Base-by-base conservation (phyloP, 2,329 filamentous ascomycete species). In the Colletotrichum musae region DNA sequence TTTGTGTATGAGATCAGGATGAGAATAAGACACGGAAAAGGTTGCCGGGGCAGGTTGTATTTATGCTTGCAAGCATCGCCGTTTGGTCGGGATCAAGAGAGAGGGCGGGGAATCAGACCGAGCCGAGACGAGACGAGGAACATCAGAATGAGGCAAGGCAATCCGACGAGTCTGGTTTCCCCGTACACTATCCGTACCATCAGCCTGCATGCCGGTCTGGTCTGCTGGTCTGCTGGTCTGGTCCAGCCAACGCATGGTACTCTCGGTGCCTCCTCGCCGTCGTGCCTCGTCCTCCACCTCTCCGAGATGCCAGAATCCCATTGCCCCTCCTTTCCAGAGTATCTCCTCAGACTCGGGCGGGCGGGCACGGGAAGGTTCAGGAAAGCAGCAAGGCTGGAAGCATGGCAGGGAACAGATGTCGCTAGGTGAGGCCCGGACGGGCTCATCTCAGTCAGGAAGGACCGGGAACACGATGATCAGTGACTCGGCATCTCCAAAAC, bases 301-400 rank as follows among this genome's bases (percentile, higher is more conserved):
- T 50, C 70, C 70, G 70, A 71, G 58, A 67, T 67, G 48, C 70
- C 61, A 59, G 18, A 52, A 39, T 59, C 36, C 57, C 63, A 58
- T 52, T 28, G 64, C 64, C 68, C 68, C 68, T 68, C 64, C 64
- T 70, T 63, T 60, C 67, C 67, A 70, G 45, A 61, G 50, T 70
- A 67, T 70, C 67, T 67, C 67, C 67, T 70, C 24, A 57, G 50
- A 26, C 15, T 69, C 56, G 54, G 62, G 57, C 50, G 45, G 56
- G 28, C 15, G 18, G 32, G 32, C 10, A 36, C 15, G n/a, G 43
- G 56, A 67, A 66, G 45, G 56, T 70, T 70, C 18, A 32, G 58
- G 36, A 26, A 28, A 48, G 45, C 51, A 52, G 67, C 51, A 28
- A 59, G 60, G 61, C 66, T 69, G 66, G 50, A 36, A 24, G 60